These are phyloP conservation scores for Dendryphion nanum DNA, from an alignment of 2,329 filamentous ascomycete species.

Conservation along the genomic window DNA sequence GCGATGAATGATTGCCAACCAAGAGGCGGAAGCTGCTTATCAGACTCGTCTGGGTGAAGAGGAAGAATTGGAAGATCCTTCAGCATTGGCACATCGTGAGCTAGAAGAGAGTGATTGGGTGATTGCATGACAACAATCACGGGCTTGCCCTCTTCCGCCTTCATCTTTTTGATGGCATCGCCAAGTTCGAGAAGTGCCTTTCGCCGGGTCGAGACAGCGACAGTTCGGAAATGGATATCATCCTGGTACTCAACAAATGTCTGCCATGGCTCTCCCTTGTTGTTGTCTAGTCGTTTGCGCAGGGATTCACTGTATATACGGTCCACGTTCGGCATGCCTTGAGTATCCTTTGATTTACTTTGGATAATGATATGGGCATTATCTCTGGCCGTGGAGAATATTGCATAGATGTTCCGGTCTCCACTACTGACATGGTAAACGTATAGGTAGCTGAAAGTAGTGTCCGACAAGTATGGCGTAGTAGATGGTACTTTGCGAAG, in stretches of 20 bases:
- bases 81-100: constrained; percentile 81
- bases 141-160: constrained; percentile 76
- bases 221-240: constrained; percentile 78
- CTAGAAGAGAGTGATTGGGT: constrained; percentile 73
- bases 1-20: constrained; percentile 92
- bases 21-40: constrained; percentile 84
- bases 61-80: constrained; percentile 81
- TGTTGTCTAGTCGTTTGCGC: constrained; percentile 63
- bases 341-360: constrained; percentile 75
- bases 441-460: constrained; percentile 79
- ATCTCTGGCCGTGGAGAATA: constrained; percentile 80
- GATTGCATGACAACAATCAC: constrained; percentile 89
- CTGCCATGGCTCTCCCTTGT: constrained; percentile 70
- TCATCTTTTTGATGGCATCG: constrained; percentile 86
- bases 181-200: constrained; percentile 87
- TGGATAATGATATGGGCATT: constrained; percentile 88
- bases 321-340: constrained; percentile 85
- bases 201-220: constrained; percentile 82
- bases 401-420: constrained; percentile 86
- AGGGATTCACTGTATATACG: constrained; percentile 83
- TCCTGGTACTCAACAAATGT: constrained; percentile 85
- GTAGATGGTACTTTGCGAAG: constrained; percentile 68
- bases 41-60: constrained; percentile 76
- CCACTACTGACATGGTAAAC: constrained; percentile 89
- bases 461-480: constrained; percentile 72